These are phyloP conservation scores for Gaeumannomyces tritici DNA, from an alignment of 2,329 filamentous ascomycete genomes.

Conservation along the genomic window DNA sequence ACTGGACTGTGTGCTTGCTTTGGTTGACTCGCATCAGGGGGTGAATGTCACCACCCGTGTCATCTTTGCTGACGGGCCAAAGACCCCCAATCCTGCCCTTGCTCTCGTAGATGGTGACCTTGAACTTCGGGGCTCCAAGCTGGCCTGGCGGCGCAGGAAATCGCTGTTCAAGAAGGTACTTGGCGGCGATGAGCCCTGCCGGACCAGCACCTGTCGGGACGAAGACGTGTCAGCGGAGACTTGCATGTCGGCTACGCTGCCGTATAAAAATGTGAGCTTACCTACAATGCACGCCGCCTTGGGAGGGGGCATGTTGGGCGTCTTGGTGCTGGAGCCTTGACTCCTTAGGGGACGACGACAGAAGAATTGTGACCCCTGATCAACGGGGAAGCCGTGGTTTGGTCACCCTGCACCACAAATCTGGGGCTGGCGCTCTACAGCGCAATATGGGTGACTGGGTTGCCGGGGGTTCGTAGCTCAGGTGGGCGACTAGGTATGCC, in stretches of 20 bases:
- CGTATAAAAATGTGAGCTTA: background rate
- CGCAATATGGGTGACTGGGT: too few species aligned
- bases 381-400: too few species aligned
- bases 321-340: background rate
- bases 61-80: constrained; percentile 53
- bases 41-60: constrained; percentile 43
- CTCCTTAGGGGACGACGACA: too few species aligned
- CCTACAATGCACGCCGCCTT: background rate
- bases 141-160: constrained; percentile 22
- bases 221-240: constrained; percentile 4
- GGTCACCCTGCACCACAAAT: too few species aligned
- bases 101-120: constrained; percentile 62
- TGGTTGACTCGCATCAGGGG: constrained; percentile 66
- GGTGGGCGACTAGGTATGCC: too few species aligned
- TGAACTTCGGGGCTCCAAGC: constrained; percentile 35
- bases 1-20: constrained; percentile 65
- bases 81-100: constrained; percentile 61
- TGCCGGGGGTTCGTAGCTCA: too few species aligned
- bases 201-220: constrained; percentile 52
- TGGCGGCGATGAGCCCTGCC: constrained; percentile 60
- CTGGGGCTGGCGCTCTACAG: too few species aligned
- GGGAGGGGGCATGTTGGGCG: background rate
- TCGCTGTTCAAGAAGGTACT: constrained; percentile 59
- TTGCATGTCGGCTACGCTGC: background rate
- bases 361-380: too few species aligned